A percentile compares a stretch with the other conserved stretches of the same genome.
These are phyloP conservation scores for Globisporangium yorkense DNA, from an alignment of 352 stramenopile genomes.

Conservation along the genomic window DNA sequence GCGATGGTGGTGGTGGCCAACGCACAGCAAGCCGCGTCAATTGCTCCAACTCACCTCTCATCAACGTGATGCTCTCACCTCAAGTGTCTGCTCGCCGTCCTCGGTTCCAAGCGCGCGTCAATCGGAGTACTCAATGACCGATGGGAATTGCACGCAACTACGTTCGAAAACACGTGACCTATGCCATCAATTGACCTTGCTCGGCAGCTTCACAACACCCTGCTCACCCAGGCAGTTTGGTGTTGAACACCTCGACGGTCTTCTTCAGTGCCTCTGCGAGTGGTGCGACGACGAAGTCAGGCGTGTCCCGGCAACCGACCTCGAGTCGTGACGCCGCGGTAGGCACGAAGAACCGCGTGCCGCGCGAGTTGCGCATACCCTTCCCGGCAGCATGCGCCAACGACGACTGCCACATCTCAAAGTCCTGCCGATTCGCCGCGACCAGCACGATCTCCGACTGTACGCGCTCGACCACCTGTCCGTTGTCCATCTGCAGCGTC, in stretches of 20 bases:
- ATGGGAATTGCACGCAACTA: no score
- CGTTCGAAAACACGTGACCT: background rate
- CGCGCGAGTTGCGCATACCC: conserved; percentile 71
- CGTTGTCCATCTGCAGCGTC: conserved; percentile 77
- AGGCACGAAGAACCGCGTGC: conserved; percentile 82
- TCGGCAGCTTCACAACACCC: no score
- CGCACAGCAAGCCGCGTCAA: no score
- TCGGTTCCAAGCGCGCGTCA: no score
- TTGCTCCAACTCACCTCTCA: no score
- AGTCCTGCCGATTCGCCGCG: conserved; percentile 56
- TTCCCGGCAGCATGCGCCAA: conserved; percentile 75
- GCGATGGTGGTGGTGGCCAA: no score
- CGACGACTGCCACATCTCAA: conserved; percentile 88
- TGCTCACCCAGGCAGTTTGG: conserved; percentile 32
- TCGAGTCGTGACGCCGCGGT: conserved; percentile 73
- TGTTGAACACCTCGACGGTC: conserved; percentile 84
- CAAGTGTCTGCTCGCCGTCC: no score
- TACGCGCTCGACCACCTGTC: conserved; percentile 72
- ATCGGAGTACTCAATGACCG: no score
- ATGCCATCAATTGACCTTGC: no score
- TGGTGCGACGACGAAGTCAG: conserved; percentile 69
- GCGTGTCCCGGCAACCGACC: conserved; percentile 72
- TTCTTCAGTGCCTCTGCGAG: conserved; percentile 72
- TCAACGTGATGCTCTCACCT: no score
- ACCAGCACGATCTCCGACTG: conserved; percentile 78